Base-by-base conservation (phyloP, 2,329 filamentous ascomycete species). In the Tolypocladium capitatum region DNA sequence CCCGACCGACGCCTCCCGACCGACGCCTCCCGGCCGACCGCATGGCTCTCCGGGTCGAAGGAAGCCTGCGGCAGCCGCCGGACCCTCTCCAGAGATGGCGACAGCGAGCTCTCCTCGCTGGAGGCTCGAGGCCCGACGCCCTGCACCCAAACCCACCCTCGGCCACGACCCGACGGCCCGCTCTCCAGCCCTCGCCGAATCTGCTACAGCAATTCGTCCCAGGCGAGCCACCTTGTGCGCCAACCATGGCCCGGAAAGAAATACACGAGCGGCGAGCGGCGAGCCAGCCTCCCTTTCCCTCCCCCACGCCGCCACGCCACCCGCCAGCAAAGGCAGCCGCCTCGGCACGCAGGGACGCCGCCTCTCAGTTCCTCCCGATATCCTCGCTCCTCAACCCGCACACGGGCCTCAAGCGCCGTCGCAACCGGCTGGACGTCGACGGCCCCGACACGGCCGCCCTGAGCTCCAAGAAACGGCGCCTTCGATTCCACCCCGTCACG, bases 381-480 rank as follows among this genome's bases (percentile, higher is more conserved):
- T 32, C 47, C 8, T 46, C 45, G 21, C 44, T 49, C 6, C 49
- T 51, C n/a, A 51, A 49, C 35, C 45, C 49, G 9, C 46, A 50
- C 28, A 48, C 51, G 2, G 61, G 61, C 7, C 31, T 62, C 45
- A 82, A 82, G 57, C 73, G 80, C 31, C 58, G 61, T 20, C 73
- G 81, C 24, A 63, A 70, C 5, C 53, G 66, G 2, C 71, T 75
- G 33, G 80, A 84, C 52, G 74, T 83, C 40, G 80, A 83, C 50
- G 78, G 72, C 47, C 74, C 69, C 45, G 68, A 71, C 54, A 76
- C 74, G 1, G 68, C 68, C 28, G 56, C 53, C n/a, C 53, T 78
- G 49, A 60, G 68, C 59, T 71, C 66, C 59, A 87, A 88, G 69
- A 87, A 86, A 63, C 76, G 83, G 24, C 73, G 83, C 4, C 65